Evolutionary conservation across 371 early-diverging fungal genomes (phyloP).

Genomic region (Mortierella sp.): DNA sequence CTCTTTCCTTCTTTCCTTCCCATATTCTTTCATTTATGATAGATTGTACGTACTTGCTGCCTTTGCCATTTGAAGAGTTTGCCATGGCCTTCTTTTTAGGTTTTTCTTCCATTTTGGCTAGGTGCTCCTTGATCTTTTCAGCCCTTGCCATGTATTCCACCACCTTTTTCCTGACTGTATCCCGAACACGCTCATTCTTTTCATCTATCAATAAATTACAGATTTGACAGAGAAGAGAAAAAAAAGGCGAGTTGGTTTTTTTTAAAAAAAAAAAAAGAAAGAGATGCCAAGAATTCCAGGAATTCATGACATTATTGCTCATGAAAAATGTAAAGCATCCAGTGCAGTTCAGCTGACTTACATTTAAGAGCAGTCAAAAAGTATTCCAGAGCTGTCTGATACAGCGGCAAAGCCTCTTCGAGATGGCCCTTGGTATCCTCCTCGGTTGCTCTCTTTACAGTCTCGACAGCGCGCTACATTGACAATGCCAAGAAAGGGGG

Average conservation of each 20-base stretch:
- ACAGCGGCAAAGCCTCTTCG: conserved; percentile 91
- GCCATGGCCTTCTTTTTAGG: conserved; percentile 74
- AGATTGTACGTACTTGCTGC: conserved; percentile 52
- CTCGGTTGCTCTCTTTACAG: conserved; percentile 94
- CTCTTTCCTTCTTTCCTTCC: not conserved
- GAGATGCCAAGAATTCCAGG: not conserved
- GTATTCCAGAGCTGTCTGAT: conserved; percentile 90
- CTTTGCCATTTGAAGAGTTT: conserved; percentile 63
- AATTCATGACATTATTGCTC: not conserved
- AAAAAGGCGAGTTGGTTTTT: not conserved
- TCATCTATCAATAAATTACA: conserved; percentile 77
- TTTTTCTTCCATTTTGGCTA: conserved; percentile 77
- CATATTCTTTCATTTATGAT: not conserved
- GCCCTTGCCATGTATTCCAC: conserved; percentile 95
- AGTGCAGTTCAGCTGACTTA: conserved; percentile 58
- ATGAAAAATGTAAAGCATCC: not conserved
- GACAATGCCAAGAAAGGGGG: conserved; percentile 7
- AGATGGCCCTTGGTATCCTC: conserved; percentile 93
- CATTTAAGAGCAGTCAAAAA: conserved; percentile 96
- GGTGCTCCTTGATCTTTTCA: conserved; percentile 91
- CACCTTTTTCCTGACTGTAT: conserved; percentile 90
- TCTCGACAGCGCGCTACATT: conserved; percentile 83
- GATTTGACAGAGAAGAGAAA: not conserved
- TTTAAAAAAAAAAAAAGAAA: not conserved
- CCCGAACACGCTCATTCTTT: conserved; percentile 90